A percentile compares a stretch with the other conserved stretches of the same genome.
Evolutionary conservation across 768 basidiomycete genomes (phyloP).

Genomic region (Russula lepida): DNA sequence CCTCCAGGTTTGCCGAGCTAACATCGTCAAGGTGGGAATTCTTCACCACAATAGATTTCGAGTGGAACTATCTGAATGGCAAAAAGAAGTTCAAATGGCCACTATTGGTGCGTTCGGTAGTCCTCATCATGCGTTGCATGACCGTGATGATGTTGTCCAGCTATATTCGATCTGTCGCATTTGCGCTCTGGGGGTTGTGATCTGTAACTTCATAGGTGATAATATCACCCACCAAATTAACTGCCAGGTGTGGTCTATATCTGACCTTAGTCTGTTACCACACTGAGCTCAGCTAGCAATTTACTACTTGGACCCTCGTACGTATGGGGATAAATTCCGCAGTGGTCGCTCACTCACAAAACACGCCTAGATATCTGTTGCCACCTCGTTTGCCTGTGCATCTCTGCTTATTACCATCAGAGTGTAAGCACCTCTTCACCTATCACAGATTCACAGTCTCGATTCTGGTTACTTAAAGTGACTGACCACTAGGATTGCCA

Average conservation of each 20-base stretch:
- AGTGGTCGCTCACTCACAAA: neutral
- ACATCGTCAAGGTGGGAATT: conserved; percentile 10
- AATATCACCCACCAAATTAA: neutral
- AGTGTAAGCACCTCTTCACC: neutral
- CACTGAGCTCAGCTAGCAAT: neutral
- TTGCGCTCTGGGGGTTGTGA: neutral
- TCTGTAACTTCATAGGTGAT: neutral
- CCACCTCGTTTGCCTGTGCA: neutral
- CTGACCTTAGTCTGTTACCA: neutral
- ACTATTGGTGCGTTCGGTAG: neutral
- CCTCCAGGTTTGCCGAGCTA: neutral
- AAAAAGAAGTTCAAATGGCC: conserved; percentile 5
- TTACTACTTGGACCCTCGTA: conserved; percentile 2
- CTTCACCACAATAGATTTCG: conserved; percentile 4
- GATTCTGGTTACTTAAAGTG: neutral
- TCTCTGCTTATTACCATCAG: conserved; percentile 6
- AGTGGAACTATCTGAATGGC: conserved; percentile 2
- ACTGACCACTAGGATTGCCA: neutral
- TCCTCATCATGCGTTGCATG: neutral
- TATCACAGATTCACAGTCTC: neutral
- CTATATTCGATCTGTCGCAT: conserved; percentile 5
- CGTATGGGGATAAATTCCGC: neutral
- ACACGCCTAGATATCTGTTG: neutral
- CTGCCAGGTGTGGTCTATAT: conserved; percentile 6
- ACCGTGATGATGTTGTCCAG: neutral